These are phyloP conservation scores for Lentinula sp. DNA, from an alignment of 768 basidiomycete genomes.

Conservation along the genomic window DNA sequence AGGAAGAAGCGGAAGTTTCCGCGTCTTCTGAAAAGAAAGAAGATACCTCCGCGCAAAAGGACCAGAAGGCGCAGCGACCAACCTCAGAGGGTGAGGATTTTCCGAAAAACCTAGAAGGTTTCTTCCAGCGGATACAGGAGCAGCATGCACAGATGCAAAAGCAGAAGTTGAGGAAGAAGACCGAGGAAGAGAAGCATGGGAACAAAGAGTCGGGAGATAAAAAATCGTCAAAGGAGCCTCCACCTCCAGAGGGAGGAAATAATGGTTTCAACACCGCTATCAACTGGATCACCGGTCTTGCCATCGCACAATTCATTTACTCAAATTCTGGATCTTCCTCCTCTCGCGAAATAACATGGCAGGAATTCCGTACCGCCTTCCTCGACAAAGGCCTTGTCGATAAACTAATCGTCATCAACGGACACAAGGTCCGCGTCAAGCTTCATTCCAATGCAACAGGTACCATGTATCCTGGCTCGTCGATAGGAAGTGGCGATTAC, in stretches of 20 bases:
- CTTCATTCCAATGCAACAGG: constrained; percentile 87
- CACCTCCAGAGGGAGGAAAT: constrained; percentile 30
- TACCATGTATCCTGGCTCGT: constrained; percentile 61
- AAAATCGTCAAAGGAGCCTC: constrained; percentile 36
- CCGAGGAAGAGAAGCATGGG: constrained; percentile 20
- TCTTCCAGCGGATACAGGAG: constrained; percentile 65
- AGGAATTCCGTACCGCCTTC: constrained; percentile 97
- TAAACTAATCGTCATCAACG: constrained; percentile 87
- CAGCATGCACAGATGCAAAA: constrained; percentile 28
- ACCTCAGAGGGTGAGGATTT: constrained; percentile 28
- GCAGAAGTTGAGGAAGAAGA: constrained; percentile 22
- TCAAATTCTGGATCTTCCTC: constrained; percentile 46
- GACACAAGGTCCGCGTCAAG: constrained; percentile 85
- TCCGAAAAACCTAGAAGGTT: constrained; percentile 70
- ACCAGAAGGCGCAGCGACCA: constrained; percentile 6
- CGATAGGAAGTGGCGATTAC: constrained; percentile 57
- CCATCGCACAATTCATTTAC: constrained; percentile 62
- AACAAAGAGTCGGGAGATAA: constrained; percentile 16
- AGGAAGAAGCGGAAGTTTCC: constrained; percentile 21
- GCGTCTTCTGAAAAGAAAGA: constrained; percentile 4
- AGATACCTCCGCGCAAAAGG: constrained; percentile 5
- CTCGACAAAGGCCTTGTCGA: constrained; percentile 96
- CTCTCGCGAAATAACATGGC: constrained; percentile 96
- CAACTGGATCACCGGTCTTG: constrained; percentile 46
- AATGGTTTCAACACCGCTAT: constrained; percentile 54